Evolutionary conservation across 345 rosid genomes (phyloP).

Genomic region (Acer campestre): DNA sequence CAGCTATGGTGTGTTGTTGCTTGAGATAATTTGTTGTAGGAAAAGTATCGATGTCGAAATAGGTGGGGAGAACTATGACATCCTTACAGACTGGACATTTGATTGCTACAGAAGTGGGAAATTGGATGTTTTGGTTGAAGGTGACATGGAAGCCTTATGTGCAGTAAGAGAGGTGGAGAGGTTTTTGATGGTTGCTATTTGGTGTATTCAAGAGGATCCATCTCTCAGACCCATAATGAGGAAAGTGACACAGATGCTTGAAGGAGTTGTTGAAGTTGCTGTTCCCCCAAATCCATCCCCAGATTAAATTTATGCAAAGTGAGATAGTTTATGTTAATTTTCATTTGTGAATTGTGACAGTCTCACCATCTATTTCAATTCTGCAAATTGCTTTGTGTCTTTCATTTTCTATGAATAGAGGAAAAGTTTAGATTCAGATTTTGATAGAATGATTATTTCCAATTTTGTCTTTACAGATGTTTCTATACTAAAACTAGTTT

Average conservation of each 20-base stretch:
- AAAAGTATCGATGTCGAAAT: slow-evolving; percentile 23
- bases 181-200: slow-evolving; percentile 37
- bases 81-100: slow-evolving; percentile 37
- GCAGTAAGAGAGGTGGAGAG: slow-evolving; percentile 20
- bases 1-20: slow-evolving; percentile 45
- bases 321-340: too few relatives aligned
- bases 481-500: background rate
- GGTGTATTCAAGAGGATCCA: slow-evolving; percentile 52
- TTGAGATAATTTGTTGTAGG: slow-evolving; percentile 41
- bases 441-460: background rate
- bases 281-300: slow-evolving; percentile 39
- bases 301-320: too few relatives aligned
- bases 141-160: slow-evolving; percentile 22
- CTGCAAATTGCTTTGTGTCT: too few relatives aligned
- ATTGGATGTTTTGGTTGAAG: slow-evolving; percentile 30
- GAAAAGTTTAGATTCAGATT: too few relatives aligned
- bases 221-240: slow-evolving; percentile 39
- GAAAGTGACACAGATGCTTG: slow-evolving; percentile 46
- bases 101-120: slow-evolving; percentile 39
- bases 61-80: slow-evolving; percentile 24
- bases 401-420: background rate
- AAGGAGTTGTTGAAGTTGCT: slow-evolving; percentile 38
- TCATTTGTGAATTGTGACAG: too few relatives aligned
- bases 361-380: too few relatives aligned
- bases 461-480: background rate